A percentile compares a stretch with the other conserved stretches of the same genome.
Conservation (phyloP, 2,329 filamentous ascomycete species). For the Ilyonectria mors-panacis region DNA sequence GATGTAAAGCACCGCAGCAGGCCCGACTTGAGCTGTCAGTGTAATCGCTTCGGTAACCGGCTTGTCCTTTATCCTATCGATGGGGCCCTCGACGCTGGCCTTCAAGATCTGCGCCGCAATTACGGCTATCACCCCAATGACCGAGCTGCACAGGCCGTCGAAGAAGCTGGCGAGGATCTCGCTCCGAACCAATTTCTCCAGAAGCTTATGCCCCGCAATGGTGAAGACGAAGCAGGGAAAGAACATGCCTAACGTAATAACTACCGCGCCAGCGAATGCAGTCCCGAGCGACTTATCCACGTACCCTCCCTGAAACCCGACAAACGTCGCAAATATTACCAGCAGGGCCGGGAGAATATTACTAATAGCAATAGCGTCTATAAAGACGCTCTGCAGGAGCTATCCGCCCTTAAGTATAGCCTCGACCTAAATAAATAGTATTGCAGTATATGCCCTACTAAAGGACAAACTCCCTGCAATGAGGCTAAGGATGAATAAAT, state of each 20-base stretch:
- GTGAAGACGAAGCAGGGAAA: neutral
- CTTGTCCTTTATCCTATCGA: constrained; percentile 22
- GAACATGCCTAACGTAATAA: constrained; percentile 24
- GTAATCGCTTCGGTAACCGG: constrained; percentile 13
- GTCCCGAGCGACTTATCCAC: constrained; percentile 14
- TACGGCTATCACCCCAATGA: constrained; percentile 26
- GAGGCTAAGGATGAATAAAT: constrained; percentile 22
- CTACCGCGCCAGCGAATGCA: constrained; percentile 21
- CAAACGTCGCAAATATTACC: constrained; percentile 3
- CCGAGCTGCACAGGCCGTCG: constrained; percentile 25
- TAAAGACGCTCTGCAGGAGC: constrained; percentile 30
- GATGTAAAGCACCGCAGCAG: constrained; percentile 18
- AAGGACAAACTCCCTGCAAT: constrained; percentile 22
- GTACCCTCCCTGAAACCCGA: constrained; percentile 16
- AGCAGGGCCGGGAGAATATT: constrained; percentile 27
- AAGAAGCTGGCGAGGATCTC: constrained; percentile 28
- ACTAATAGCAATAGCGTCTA: constrained; percentile 28
- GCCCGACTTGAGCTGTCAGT: constrained; percentile 20
- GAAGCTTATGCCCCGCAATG: too few relatives aligned
- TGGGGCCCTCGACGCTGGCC: constrained; percentile 20
- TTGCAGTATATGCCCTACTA: constrained; percentile 24
- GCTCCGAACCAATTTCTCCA: neutral
- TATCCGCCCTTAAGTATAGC: constrained; percentile 25
- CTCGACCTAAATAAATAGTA: constrained; percentile 25
- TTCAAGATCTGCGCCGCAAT: neutral